Evolutionary conservation across 352 stramenopile species (phyloP).

Genomic region (Phytophthora nicotianae): DNA sequence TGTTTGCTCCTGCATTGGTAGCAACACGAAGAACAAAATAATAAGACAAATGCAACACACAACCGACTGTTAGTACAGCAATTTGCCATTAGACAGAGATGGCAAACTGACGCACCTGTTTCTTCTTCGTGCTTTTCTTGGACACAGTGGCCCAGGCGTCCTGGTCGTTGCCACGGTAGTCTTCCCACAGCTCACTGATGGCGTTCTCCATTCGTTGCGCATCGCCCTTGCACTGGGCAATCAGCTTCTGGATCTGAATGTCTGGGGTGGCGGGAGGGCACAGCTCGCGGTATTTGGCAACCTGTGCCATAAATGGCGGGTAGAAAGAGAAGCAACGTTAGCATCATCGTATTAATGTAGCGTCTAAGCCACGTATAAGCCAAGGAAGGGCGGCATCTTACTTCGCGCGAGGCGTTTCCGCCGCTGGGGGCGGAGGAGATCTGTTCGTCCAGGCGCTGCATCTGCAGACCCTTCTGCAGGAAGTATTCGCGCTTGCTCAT

Average conservation of each 20-base stretch:
- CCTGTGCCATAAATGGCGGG: slow-evolving; percentile 33
- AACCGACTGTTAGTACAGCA: neutral
- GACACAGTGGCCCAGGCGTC: slow-evolving; percentile 80
- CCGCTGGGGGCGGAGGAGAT: slow-evolving; percentile 28
- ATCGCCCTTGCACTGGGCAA: slow-evolving; percentile 79
- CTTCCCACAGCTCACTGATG: slow-evolving; percentile 87
- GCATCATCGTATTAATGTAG: neutral
- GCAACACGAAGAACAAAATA: slow-evolving; percentile 2
- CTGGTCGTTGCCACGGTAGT: slow-evolving; percentile 63
- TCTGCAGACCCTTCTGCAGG: slow-evolving; percentile 81
- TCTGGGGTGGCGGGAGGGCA: slow-evolving; percentile 84
- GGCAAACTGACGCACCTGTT: slow-evolving; percentile 28
- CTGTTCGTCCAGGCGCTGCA: slow-evolving; percentile 80
- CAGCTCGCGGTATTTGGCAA: slow-evolving; percentile 79
- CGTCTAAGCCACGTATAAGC: neutral
- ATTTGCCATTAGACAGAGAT: neutral
- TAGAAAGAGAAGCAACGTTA: slow-evolving; percentile 3
- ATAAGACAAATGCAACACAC: slow-evolving; percentile 1
- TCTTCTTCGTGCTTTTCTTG: slow-evolving; percentile 86
- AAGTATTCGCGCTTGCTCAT: slow-evolving; percentile 89
- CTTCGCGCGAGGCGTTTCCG: slow-evolving; percentile 64
- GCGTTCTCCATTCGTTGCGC: slow-evolving; percentile 69
- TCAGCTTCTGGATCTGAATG: slow-evolving; percentile 68
- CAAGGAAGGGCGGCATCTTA: slow-evolving; percentile 24
- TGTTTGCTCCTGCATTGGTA: slow-evolving; percentile 15